Conservation (phyloP, 106 monocot species). For the Phalaenopsis equestris region DNA sequence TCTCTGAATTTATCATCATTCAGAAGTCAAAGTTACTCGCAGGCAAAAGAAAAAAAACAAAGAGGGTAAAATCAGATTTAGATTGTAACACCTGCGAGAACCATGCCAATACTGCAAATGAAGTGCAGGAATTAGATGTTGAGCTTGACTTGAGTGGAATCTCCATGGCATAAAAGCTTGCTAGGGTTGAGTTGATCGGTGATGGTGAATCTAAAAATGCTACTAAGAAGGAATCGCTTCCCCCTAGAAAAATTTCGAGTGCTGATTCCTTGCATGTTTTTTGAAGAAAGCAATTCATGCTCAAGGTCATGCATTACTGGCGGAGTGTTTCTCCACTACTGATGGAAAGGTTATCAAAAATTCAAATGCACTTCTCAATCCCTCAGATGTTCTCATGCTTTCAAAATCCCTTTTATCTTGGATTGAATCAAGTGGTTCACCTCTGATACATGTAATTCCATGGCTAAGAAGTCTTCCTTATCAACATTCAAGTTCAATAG, state of each 20-base stretch:
- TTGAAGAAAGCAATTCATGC: conserved; percentile 90
- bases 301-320: conserved; percentile 64
- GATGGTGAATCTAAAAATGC: conserved; percentile 16
- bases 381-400: conserved; percentile 81
- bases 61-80: conserved; percentile 2
- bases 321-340: conserved; percentile 63
- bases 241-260: conserved; percentile 40
- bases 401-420: conserved; percentile 60
- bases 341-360: conserved; percentile 88
- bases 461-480: no score
- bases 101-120: not conserved
- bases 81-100: not conserved
- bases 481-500: no score
- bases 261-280: conserved; percentile 88
- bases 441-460: no score
- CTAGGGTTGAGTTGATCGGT: conserved; percentile 34
- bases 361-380: conserved; percentile 64
- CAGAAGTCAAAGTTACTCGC: not conserved
- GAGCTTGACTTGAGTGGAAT: conserved; percentile 44
- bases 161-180: conserved; percentile 82
- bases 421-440: conserved; percentile 71
- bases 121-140: not conserved
- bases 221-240: conserved; percentile 11
- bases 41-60: conserved; percentile 16
- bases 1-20: no score